Base-by-base conservation (phyloP, 306 rosid species). In the Acacia acuminata region DNA sequence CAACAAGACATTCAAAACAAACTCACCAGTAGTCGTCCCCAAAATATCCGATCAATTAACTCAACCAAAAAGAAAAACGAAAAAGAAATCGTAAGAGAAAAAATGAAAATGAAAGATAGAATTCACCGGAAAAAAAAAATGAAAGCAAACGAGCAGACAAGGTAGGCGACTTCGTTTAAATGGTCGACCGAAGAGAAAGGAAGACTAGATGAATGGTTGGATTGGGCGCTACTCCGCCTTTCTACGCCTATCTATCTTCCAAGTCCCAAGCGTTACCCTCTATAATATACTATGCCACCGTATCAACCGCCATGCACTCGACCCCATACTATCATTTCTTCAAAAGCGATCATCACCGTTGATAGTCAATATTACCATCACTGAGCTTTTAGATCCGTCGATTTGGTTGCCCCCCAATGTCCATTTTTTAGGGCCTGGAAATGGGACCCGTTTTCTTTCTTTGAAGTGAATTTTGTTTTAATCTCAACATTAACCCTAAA, bases 111-210 rank as follows among this genome's bases (percentile, higher is more conserved):
- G 4, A 44, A 17, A 45, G 44, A 76, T 9, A 58, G 65, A 58
- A 11, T 58, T 58, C 65, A 10, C 65, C 65, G 25, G 11, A 10
- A 4, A 22, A 22, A 56, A 58, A n/a, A 58, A 58, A n/a, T 58
- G 32, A 58, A 58, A n/a, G 25, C 5, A 42, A 19, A 43, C 69
- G 58, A 76, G 12, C 44, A 4, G 48, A 9, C 34, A 20, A 50
- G 50, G 32, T 44, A 79, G 82, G 82, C 61, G 79, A 51, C 83
- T 71, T 43, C 38, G 34, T 8, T 47, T 42, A 76, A 38, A 82
- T 77, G 88, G 85, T 71, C 85, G 84, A 85, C 84, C 82, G 83
- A 69, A 65, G 69, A 72, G 51, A 30, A 25, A 82, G 71, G 71
- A 53, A 25, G 64, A 50, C 1, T 25, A 19, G 47, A 8, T 9